Conservation (phyloP, 345 rosid species). For the Stellera chamaejasme region DNA sequence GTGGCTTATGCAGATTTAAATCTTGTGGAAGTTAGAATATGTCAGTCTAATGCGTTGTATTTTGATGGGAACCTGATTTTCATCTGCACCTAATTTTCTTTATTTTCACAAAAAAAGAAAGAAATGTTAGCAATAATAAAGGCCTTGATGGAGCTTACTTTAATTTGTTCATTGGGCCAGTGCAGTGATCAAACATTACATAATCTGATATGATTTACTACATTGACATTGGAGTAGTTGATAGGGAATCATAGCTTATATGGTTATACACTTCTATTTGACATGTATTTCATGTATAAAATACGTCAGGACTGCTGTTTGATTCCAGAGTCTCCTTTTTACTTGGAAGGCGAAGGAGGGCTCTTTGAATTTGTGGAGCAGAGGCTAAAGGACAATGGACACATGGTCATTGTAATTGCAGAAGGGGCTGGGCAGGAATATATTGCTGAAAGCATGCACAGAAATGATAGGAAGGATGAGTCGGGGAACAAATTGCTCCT, state of each 20-base stretch:
- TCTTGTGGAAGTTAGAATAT: no score
- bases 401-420: constrained; percentile 78
- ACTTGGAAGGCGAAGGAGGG: constrained; percentile 84
- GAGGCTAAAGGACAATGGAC: constrained; percentile 74
- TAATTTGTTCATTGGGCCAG: no score
- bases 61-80: not conserved
- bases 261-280: no score
- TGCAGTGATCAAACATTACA: no score
- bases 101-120: not conserved
- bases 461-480: constrained; percentile 55
- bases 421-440: constrained; percentile 97
- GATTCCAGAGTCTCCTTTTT: constrained; percentile 95
- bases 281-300: constrained; percentile 11
- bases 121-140: no score
- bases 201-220: no score
- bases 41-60: no score
- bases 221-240: no score
- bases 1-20: no score
- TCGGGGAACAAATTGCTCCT: constrained; percentile 87
- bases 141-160: no score
- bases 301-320: constrained; percentile 90
- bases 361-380: constrained; percentile 75
- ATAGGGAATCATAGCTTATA: no score
- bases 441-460: constrained; percentile 49
- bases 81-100: not conserved